phyloP scores from a whole-genome alignment of 768 basidiomycete species.

The Pleurotus cornucopiae region DNA sequence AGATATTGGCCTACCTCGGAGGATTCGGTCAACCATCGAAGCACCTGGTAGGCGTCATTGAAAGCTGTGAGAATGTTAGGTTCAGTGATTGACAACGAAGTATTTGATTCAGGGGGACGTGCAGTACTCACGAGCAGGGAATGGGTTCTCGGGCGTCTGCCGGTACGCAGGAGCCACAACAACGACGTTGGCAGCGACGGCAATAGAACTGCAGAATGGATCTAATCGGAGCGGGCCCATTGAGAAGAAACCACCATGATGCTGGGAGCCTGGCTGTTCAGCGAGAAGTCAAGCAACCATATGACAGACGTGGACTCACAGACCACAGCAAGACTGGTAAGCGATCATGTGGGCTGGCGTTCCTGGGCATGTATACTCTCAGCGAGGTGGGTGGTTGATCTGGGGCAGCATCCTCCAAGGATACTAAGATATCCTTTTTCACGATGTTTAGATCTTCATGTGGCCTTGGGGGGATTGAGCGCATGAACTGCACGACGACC shows the following conservation, averaged over 20 bases:
- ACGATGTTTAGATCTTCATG: conserved; percentile 5
- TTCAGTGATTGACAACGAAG: not conserved
- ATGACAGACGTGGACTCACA: not conserved
- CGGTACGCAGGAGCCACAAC: conserved; percentile 5
- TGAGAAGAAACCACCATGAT: conserved; percentile 9
- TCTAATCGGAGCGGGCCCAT: conserved; percentile 5
- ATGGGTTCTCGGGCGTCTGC: conserved; percentile 8
- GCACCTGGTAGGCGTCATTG: conserved; percentile 8
- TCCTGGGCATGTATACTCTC: conserved; percentile 4
- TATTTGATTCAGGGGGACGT: not conserved
- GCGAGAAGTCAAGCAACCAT: not conserved
- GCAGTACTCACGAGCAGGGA: conserved; percentile 5
- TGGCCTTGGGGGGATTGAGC: conserved; percentile 5
- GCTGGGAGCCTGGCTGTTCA: not conserved
- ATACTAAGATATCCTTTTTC: conserved; percentile 6
- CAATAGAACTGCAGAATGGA: conserved; percentile 5
- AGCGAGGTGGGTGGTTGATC: conserved; percentile 6
- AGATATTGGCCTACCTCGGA: not conserved
- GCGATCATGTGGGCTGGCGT: not conserved
- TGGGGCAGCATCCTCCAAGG: not conserved
- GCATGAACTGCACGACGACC: conserved; percentile 5
- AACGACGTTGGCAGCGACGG: conserved; percentile 1
- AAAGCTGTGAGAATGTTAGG: conserved; percentile 4
- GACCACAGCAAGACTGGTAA: conserved; percentile 7
- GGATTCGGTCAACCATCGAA: conserved; percentile 6